Percentiles rank a stretch among this genome's conserved stretches.
phyloP scores from a whole-genome alignment of 1,284 basidiomycete species.

The Ganoderma lingzhi region DNA sequence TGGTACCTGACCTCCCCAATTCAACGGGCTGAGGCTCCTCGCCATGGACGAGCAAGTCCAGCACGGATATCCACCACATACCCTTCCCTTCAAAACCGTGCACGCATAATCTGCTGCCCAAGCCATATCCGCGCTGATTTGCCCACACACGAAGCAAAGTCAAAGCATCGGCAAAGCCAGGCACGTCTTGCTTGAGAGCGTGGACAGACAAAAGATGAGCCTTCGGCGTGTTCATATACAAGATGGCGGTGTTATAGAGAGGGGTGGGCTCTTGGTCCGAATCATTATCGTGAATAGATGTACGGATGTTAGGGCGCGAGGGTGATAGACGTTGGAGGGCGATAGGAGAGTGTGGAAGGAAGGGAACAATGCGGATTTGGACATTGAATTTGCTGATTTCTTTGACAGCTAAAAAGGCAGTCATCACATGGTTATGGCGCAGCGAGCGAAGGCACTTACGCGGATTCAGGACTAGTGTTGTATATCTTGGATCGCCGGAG shows the following conservation, averaged over 20 bases:
- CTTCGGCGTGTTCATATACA: constrained; percentile 72
- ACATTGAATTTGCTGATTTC: constrained; percentile 78
- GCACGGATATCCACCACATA: constrained; percentile 73
- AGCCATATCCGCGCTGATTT: constrained; percentile 83
- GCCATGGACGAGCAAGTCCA: constrained; percentile 79
- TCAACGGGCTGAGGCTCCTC: constrained; percentile 55
- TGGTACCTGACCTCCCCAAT: constrained; percentile 45
- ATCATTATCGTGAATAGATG: constrained; percentile 32
- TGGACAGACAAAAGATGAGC: constrained; percentile 77
- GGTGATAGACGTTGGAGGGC: constrained; percentile 78
- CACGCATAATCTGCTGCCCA: constrained; percentile 61
- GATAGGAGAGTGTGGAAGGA: constrained; percentile 69
- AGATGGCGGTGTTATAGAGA: constrained; percentile 82
- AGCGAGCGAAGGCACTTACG: constrained; percentile 49
- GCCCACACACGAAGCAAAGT: constrained; percentile 91
- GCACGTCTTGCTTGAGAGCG: constrained; percentile 64
- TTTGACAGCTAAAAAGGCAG: constrained; percentile 48
- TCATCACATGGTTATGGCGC: constrained; percentile 1
- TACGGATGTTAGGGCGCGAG: constrained; percentile 74
- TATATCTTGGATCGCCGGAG: constrained; percentile 71
- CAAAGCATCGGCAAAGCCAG: constrained; percentile 80
- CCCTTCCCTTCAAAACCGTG: constrained; percentile 75
- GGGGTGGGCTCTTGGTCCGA: constrained; percentile 61
- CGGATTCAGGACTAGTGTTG: constrained; percentile 70
- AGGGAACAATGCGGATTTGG: constrained; percentile 79